Percentiles rank a stretch among this genome's conserved stretches.
Conservation (phyloP, 2,329 filamentous ascomycete genomes). For the Moelleriella libera region DNA sequence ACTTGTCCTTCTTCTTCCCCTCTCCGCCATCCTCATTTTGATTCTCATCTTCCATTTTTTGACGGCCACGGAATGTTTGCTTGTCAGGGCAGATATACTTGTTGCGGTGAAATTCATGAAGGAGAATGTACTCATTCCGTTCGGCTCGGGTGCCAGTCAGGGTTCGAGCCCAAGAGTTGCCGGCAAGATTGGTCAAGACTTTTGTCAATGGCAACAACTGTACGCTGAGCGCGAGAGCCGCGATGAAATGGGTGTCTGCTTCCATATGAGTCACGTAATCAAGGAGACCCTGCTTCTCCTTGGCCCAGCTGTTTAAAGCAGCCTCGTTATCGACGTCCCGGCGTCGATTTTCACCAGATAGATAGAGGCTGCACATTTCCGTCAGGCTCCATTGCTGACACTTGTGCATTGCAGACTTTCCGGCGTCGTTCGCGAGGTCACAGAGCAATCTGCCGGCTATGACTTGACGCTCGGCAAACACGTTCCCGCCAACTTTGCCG, state of each 20-base stretch:
- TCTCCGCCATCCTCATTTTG: constrained; percentile 54
- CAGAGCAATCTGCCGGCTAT: constrained; percentile 82
- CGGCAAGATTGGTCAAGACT: constrained; percentile 87
- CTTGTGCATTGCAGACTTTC: constrained; percentile 92
- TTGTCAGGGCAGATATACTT: constrained; percentile 99
- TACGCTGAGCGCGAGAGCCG: constrained; percentile 73
- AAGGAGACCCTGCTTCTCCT: constrained; percentile 66
- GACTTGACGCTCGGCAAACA: constrained; percentile 85
- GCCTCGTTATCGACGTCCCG: constrained; percentile 80
- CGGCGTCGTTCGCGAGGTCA: constrained; percentile 89
- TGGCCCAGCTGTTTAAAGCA: constrained; percentile 73
- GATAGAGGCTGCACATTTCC: constrained; percentile 90
- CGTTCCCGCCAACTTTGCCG: constrained; percentile 72
- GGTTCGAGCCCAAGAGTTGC: constrained; percentile 96
- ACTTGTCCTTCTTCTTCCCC: constrained; percentile 97
- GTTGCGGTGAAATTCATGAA: constrained; percentile 91
- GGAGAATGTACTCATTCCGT: constrained; percentile 96
- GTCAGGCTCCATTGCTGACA: constrained; percentile 97
- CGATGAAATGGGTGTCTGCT: constrained; percentile 90
- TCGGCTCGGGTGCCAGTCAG: constrained; percentile 91
- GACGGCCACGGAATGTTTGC: constrained; percentile 62
- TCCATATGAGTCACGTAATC: constrained; percentile 92
- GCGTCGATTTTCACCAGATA: constrained; percentile 56
- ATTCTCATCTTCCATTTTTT: constrained; percentile 57
- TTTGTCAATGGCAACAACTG: constrained; percentile 92